These are phyloP conservation scores for Centella asiatica DNA, from an alignment of 129 eudicot genomes.

Conservation along the genomic window DNA sequence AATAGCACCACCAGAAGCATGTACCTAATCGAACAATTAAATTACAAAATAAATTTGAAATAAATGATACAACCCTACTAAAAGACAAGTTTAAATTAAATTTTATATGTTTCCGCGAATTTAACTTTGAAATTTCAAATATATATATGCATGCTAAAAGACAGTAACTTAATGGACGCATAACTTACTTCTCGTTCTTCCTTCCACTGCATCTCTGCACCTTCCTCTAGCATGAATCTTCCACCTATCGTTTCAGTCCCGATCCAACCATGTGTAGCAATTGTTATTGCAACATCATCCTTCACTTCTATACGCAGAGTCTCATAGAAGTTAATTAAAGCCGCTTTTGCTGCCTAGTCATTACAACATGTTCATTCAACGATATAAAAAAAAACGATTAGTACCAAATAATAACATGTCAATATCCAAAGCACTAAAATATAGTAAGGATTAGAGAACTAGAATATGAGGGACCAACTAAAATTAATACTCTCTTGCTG, in stretches of 20 bases:
- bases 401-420: too few relatives aligned
- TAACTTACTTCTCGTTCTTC: constrained; percentile 88
- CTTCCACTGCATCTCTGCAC: constrained; percentile 98
- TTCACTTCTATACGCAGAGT: constrained; percentile 71
- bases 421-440: too few relatives aligned
- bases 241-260: constrained; percentile 78
- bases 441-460: too few relatives aligned
- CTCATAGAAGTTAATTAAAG: constrained; percentile 83
- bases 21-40: constrained; percentile 27
- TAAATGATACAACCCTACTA: not conserved
- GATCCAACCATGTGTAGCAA: constrained; percentile 98
- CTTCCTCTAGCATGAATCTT: constrained; percentile 74
- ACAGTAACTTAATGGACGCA: not conserved
- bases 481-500: too few relatives aligned
- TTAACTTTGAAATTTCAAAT: not conserved
- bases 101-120: not conserved
- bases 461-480: too few relatives aligned
- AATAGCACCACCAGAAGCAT: constrained; percentile 51
- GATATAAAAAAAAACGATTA: too few relatives aligned
- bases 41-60: not conserved
- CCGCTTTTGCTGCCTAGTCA: constrained; percentile 87
- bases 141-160: too few relatives aligned
- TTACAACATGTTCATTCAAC: not conserved
- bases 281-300: constrained; percentile 69
- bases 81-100: too few relatives aligned